Percentiles rank a stretch among this genome's conserved stretches.
Conservation (phyloP, 805 yeast genomes). For the Grigorovia jiainica region DNA sequence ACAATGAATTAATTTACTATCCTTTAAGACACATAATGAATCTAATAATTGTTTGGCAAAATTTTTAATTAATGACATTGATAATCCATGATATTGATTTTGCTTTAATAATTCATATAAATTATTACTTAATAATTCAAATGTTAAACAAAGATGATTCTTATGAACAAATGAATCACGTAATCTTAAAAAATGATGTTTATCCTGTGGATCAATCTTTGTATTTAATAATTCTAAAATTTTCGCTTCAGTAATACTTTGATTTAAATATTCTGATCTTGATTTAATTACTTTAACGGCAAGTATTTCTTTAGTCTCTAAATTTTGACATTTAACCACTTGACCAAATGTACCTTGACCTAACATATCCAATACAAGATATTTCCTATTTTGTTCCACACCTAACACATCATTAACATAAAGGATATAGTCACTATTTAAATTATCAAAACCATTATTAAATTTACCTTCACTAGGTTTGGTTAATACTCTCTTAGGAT, state of each 20-base stretch:
- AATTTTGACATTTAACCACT: constrained; percentile 79
- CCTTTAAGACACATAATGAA: constrained; percentile 70
- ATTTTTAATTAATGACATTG: constrained; percentile 65
- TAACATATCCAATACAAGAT: constrained; percentile 77
- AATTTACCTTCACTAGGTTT: constrained; percentile 79
- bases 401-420: constrained; percentile 94
- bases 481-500: constrained; percentile 86
- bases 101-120: constrained; percentile 85
- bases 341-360: constrained; percentile 99
- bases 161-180: constrained; percentile 87
- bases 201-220: constrained; percentile 57
- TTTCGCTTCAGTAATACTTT: constrained; percentile 82
- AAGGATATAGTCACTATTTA: constrained; percentile 79
- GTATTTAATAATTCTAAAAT: constrained; percentile 73
- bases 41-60: constrained; percentile 77
- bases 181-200: constrained; percentile 66
- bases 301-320: constrained; percentile 71
- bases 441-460: constrained; percentile 82
- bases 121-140: constrained; percentile 81
- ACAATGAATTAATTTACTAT: constrained; percentile 82
- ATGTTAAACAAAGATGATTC: constrained; percentile 86
- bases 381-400: constrained; percentile 55
- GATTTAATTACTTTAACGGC: constrained; percentile 94
- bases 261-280: constrained; percentile 83
- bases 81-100: constrained; percentile 86